Conservation (phyloP, 176 grass and related monocot genomes). For the Carex littledalei region DNA sequence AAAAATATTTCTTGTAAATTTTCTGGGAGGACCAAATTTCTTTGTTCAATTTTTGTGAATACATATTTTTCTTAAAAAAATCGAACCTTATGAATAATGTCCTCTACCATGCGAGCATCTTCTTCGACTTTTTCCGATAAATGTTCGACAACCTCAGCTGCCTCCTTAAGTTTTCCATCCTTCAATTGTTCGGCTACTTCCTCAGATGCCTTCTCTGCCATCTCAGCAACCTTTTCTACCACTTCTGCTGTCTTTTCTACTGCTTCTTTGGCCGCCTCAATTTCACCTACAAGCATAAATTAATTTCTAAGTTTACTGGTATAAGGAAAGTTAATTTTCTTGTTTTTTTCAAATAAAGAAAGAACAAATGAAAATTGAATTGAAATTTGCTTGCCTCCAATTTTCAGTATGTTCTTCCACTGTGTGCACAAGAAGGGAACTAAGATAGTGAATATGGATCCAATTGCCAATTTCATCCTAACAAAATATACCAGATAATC, state of each 20-base stretch:
- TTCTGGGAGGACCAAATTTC: not conserved
- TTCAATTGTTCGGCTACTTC: constrained; percentile 39
- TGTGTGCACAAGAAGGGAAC: constrained; percentile 42
- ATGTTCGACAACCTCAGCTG: constrained; percentile 39
- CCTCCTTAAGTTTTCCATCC: constrained; percentile 31
- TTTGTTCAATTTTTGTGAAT: not conserved
- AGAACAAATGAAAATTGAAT: not conserved
- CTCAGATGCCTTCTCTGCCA: constrained; percentile 40
- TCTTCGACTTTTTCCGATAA: constrained; percentile 44
- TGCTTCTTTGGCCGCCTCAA: constrained; percentile 39
- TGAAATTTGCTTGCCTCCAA: constrained; percentile 32
- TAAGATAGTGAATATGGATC: constrained; percentile 29
- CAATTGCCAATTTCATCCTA: constrained; percentile 51
- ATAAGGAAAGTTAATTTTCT: not conserved
- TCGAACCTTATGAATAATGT: constrained; percentile 66
- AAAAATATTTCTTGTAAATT: no score
- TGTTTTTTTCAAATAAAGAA: not conserved
- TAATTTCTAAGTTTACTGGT: not conserved
- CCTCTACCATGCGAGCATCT: constrained; percentile 46
- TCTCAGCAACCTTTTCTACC: constrained; percentile 43
- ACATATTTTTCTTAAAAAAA: not conserved
- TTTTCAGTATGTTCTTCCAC: constrained; percentile 44
- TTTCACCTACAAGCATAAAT: constrained; percentile 34
- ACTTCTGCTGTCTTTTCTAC: constrained; percentile 38
- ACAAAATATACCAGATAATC: not conserved